A percentile compares a stretch with the other conserved stretches of the same genome.
These are phyloP conservation scores for Aspergillus sp. DNA, from an alignment of 2,329 filamentous ascomycete species.

Conservation along the genomic window DNA sequence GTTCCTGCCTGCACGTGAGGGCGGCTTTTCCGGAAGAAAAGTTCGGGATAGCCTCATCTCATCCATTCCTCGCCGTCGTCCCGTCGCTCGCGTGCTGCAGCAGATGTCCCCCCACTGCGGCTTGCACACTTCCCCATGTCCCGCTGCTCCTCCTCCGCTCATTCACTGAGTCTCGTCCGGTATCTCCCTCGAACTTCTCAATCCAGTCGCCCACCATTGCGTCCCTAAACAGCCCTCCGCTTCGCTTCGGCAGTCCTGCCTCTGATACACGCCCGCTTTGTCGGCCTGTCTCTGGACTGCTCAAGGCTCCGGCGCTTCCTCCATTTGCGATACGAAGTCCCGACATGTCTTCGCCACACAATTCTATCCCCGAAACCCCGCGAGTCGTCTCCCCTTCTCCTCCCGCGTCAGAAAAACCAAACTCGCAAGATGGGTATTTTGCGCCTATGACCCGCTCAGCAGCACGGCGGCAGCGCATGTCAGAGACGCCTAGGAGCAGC, in stretches of 20 bases:
- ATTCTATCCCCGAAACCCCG: conserved; percentile 64
- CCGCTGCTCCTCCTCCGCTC: not conserved
- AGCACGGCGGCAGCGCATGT: conserved; percentile 46
- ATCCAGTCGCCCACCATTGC: conserved; percentile 26
- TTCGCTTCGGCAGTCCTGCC: conserved; percentile 16
- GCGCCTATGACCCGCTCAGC: conserved; percentile 71
- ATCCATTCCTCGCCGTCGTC: not conserved
- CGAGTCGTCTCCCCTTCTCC: conserved; percentile 86
- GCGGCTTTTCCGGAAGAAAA: conserved; percentile 7
- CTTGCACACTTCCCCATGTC: not conserved
- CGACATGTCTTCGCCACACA: conserved; percentile 38
- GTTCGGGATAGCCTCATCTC: not conserved
- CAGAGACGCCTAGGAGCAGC: conserved; percentile 37
- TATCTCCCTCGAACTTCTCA: not conserved
- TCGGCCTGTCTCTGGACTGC: conserved; percentile 18
- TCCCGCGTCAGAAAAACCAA: conserved; percentile 46
- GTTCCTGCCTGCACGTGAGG: conserved; percentile 14
- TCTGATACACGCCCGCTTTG: conserved; percentile 7
- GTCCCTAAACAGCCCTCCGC: conserved; percentile 14
- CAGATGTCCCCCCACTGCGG: not conserved
- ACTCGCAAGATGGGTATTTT: conserved; percentile 53
- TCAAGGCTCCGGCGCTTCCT: conserved; percentile 37
- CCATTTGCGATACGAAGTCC: conserved; percentile 28
- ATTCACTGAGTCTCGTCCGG: conserved; percentile 1
- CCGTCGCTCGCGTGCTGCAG: not conserved